Base-by-base conservation (phyloP, 345 rosid genomes). In the Acer negundo region DNA sequence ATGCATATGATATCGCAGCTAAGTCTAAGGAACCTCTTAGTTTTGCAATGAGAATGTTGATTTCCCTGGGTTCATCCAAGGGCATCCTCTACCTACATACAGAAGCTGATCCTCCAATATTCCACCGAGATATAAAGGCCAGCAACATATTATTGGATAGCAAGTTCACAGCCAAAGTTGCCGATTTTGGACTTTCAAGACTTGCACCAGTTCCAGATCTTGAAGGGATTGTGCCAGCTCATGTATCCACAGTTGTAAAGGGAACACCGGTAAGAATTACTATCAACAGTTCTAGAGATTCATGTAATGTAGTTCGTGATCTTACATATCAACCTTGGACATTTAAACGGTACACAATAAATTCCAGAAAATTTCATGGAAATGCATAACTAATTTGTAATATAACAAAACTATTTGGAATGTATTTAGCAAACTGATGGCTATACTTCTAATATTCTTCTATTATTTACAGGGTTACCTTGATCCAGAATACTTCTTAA, bases 21-120 rank as follows among this genome's bases (percentile, higher is more conserved):
- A 90, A 82, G 82, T 42, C 84, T 38, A 77, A 83, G 85, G 90
- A 80, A 42, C 86, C 94, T 38, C 76, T 87, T 62, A 86, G 87
- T 74, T 96, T 92, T 82, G 89, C 85, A 10, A 84, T 78, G 90
- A 88, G 99, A 78, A 19, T 89, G 86, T 82, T 92, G 74, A 76
- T 90, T 79, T 92, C 98, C 24, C 62, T 92, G 70, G 98, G 91
- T 67, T 90, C 98, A 55, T 89, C 99, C 42, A 96, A 84, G 82
- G 97, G 99, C 62, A 92, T 94, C 77, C 83, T 91, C 62, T 94
- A 94, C 82, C 86, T 94, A 6, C 97, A 96, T 73, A 88, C 94
- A 3, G 99, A 96, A 90, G 99, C 98, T 28, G 78, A 96, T 76
- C 99, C 99, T 72, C 98, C 99, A 16, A 87, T 96, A 75, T 94